These are phyloP conservation scores for Tylopilus sp. DNA, from an alignment of 768 basidiomycete species.

Conservation along the genomic window DNA sequence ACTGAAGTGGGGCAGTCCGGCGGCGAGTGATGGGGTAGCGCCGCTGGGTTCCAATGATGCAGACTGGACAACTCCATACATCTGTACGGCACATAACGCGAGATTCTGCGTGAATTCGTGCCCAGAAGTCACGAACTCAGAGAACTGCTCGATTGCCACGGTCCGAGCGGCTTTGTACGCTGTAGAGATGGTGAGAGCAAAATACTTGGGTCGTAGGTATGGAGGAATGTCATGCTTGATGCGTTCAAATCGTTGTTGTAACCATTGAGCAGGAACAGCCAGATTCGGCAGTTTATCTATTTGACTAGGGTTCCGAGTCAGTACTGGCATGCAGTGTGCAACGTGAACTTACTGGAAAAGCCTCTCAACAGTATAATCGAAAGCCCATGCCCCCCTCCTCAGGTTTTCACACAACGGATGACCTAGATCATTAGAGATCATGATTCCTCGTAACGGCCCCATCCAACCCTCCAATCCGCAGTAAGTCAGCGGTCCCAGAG, in stretches of 20 bases:
- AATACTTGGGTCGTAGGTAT: slow-evolving; percentile 94
- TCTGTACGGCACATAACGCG: slow-evolving; percentile 80
- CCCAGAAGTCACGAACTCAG: slow-evolving; percentile 82
- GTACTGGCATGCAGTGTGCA: slow-evolving; percentile 6
- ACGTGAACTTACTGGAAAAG: slow-evolving; percentile 57
- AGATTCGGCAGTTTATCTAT: slow-evolving; percentile 63
- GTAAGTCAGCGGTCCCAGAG: slow-evolving; percentile 72
- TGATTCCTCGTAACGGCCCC: slow-evolving; percentile 79
- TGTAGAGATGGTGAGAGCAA: slow-evolving; percentile 84
- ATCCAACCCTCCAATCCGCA: slow-evolving; percentile 99
- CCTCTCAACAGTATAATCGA: slow-evolving; percentile 80
- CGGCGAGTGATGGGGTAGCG: slow-evolving; percentile 80
- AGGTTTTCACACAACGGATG: slow-evolving; percentile 88
- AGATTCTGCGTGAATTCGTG: slow-evolving; percentile 89
- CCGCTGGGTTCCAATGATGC: slow-evolving; percentile 80
- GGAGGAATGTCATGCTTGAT: slow-evolving; percentile 72
- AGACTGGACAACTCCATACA: slow-evolving; percentile 88
- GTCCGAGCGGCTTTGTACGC: slow-evolving; percentile 91
- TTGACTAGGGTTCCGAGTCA: slow-evolving; percentile 44
- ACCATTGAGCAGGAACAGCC: slow-evolving; percentile 71
- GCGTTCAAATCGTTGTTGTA: slow-evolving; percentile 82
- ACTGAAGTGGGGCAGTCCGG: slow-evolving; percentile 93
- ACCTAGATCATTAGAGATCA: slow-evolving; percentile 89
- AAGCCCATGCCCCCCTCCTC: slow-evolving; percentile 85
- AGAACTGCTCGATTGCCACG: slow-evolving; percentile 80